These are phyloP conservation scores for Teunomyces kruisii DNA, from an alignment of 805 yeast species.

Conservation along the genomic window DNA sequence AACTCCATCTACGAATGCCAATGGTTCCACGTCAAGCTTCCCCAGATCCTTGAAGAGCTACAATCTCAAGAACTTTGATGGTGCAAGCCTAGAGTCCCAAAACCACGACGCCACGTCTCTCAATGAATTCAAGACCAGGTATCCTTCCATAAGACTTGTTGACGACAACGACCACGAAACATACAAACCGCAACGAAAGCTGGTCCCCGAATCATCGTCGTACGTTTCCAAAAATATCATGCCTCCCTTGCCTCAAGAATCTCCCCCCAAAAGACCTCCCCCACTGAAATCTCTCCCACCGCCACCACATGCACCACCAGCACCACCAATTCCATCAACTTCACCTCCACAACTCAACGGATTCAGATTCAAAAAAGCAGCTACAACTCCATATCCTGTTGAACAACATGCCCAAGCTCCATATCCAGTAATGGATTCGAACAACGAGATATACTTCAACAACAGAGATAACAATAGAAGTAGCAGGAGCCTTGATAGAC, in stretches of 20 bases:
- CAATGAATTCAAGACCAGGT: constrained; percentile 6
- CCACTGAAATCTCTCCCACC: constrained; percentile 1
- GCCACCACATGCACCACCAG: constrained; percentile 1
- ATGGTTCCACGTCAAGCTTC: neutral
- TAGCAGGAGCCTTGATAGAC: neutral
- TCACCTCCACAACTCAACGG: neutral
- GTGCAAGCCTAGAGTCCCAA: neutral
- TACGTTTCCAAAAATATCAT: neutral
- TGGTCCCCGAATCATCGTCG: neutral
- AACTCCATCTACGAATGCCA: neutral
- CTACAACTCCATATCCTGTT: neutral
- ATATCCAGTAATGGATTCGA: neutral
- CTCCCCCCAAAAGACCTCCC: neutral
- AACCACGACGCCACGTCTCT: neutral
- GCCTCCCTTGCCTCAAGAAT: constrained; percentile 2
- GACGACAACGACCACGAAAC: neutral
- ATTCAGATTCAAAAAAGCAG: neutral
- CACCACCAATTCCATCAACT: neutral
- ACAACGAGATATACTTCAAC: neutral
- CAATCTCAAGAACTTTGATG: neutral
- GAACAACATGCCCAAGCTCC: neutral
- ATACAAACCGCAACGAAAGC: neutral
- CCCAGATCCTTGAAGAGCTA: constrained; percentile 5
- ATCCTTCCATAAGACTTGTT: constrained; percentile 5
- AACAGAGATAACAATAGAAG: neutral